Evolutionary conservation across 306 rosid species (phyloP), one percentile per base, ranked within the genome.

Genomic region (Prunus persica): DNA sequence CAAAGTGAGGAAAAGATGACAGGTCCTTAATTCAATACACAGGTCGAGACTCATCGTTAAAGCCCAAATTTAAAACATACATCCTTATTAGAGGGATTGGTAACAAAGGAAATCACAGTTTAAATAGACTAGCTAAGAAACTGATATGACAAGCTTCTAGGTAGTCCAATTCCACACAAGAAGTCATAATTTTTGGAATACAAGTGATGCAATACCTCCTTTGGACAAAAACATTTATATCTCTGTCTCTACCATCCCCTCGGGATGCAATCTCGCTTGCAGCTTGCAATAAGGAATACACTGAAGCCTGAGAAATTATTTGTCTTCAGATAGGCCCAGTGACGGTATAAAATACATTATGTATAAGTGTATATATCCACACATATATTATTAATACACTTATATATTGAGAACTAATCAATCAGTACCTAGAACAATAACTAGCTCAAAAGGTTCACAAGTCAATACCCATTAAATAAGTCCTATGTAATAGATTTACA

Each of bases 241-340:
- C 90, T 82, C 87, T 88, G 80, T 92, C 93, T 82, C 93, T 85
- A 68, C 77, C 84, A 81, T 89, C 93, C 64, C 90, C 88, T 78
- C 72, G 86, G 64, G 92, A 85, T 77, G 97, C 91, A 82, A 96
- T 84, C 82, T 96, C 97, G 51, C 82, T 89, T 52, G 88, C 97
- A 82, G 98, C 99, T 74, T 92, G 96, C 91, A 96, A 70, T 73
- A 96, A 89, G 61, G 96, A 90, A 86, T 85, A 89, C 73, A 88
- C 92, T 69, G 98, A 88, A 78, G 93, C 98, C 99, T 92, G 96
- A 79, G 65, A 88, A 78, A 81, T 65, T 76, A 71, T 77, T 62
- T 41, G 69, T 71, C 63, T 70, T 67, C 70, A 52, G 72, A 71
- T 55, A 43, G 28, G 38, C 24, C 43, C 66, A 77, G 69, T 41